Conservation (phyloP, 2,329 filamentous ascomycete species). For the Fusarium floridanum region DNA sequence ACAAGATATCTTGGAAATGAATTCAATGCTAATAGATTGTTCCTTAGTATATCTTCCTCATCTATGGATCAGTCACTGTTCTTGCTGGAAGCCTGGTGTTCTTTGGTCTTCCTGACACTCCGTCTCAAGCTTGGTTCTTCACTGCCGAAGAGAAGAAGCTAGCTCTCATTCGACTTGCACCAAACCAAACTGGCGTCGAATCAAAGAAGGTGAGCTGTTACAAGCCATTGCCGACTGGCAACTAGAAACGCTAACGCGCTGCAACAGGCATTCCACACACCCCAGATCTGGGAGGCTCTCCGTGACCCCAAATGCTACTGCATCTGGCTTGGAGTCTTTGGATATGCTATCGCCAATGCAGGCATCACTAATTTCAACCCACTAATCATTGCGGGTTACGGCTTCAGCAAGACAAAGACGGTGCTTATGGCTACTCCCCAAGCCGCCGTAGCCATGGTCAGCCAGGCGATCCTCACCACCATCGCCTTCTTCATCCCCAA, state of each 20-base stretch:
- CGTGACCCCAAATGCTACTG: not conserved
- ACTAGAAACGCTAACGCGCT: not conserved
- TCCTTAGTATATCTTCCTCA: conserved; percentile 37
- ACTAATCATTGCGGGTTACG: conserved; percentile 60
- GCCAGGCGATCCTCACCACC: conserved; percentile 34
- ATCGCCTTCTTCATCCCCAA: conserved; percentile 45
- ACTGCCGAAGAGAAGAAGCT: conserved; percentile 36
- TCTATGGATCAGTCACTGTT: conserved; percentile 38
- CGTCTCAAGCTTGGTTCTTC: conserved; percentile 41
- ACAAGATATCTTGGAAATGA: no score
- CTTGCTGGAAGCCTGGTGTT: conserved; percentile 24
- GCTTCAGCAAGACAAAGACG: conserved; percentile 55
- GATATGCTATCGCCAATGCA: conserved; percentile 75
- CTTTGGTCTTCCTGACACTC: conserved; percentile 35
- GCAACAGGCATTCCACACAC: not conserved
- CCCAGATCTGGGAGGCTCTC: not conserved
- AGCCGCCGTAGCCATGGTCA: conserved; percentile 47
- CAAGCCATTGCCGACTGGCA: no score
- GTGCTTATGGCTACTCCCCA: conserved; percentile 49
- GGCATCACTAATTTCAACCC: conserved; percentile 74
- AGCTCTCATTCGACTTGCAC: conserved; percentile 21
- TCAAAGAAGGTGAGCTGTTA: not conserved
- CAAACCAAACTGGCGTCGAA: conserved; percentile 3
- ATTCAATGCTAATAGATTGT: not conserved
- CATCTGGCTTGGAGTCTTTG: conserved; percentile 54